Evolutionary conservation across 108 stramenopile species (phyloP).

Genomic region (Mediolabrus comicus): DNA sequence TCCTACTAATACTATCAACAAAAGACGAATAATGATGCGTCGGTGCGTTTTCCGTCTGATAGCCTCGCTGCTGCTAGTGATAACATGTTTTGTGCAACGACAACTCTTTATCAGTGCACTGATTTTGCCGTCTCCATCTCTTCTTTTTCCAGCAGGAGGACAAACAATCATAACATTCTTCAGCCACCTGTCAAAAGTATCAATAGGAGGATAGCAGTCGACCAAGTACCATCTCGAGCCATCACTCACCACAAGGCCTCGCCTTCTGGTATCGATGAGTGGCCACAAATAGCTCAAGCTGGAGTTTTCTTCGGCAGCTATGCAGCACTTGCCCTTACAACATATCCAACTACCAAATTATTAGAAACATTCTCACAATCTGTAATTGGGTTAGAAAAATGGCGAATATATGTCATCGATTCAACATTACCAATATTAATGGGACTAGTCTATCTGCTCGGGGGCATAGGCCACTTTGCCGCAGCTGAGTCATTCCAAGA

Average conservation of each 20-base stretch:
- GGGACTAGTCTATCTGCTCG: conserved; percentile 62
- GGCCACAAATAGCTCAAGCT: conserved; percentile 36
- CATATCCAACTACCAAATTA: conserved; percentile 19
- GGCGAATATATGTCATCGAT: conserved; percentile 27
- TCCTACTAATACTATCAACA: no score
- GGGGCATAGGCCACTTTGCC: conserved; percentile 73
- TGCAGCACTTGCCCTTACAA: conserved; percentile 26
- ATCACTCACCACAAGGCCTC: background rate
- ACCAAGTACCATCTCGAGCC: background rate
- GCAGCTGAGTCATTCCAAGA: conserved; percentile 54
- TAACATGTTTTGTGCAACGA: background rate
- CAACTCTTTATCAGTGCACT: background rate
- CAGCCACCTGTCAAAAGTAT: background rate
- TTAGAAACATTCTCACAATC: conserved; percentile 23
- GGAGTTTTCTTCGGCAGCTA: conserved; percentile 36
- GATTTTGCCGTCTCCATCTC: background rate
- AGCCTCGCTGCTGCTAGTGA: background rate
- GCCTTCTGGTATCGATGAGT: conserved; percentile 49
- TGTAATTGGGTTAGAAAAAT: conserved; percentile 15
- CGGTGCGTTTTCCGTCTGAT: background rate
- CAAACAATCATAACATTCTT: background rate
- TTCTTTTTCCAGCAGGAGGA: background rate
- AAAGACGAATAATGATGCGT: no score
- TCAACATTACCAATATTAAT: conserved; percentile 55
- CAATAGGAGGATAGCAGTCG: no score